Base-by-base conservation (phyloP, 1,139 yeast genomes). In the Fermentozyma sake region DNA sequence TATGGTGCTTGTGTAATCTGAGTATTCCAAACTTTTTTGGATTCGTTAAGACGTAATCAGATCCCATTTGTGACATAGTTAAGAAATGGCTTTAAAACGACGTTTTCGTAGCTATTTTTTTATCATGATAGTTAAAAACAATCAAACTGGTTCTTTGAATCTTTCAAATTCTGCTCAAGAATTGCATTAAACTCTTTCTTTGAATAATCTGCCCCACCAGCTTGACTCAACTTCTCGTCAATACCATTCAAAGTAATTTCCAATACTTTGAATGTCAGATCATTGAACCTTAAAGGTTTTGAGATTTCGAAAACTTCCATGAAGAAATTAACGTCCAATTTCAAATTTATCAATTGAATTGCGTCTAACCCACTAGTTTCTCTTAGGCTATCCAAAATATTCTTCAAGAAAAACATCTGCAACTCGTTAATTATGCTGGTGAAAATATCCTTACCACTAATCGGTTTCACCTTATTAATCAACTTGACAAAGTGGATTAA, bases 401-500 rank as follows among this genome's bases (percentile, higher is more conserved):
- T 52, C 38, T 60, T 58, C 32, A 64, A 42, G 28, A 59, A 59
- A 24, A 50, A 55, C 25, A 53, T 52, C 37, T 67, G 72, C 20
- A 67, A 48, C 31, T 66, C 71, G 32, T 58, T 59, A 4, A 65
- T 50, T 8, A 67, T 57, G 19, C 52, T 57, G 11, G 54, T 45
- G 31, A 66, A 65, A 2, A 63, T 56, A 8, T 56, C 62, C 7
- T 42, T 42, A 12, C 63, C 65, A 1, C 72, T 64, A 9, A 67
- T 54, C 6, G 72, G 73, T 37, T 63, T 64, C 13, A 66, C 54
- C 15, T 52, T 54, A 34, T 65, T 60, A 3, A 65, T 58, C 22
- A 67, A 46, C 36, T 59, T 63, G 11, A 67, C 72, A 37, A 65
- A 63, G 41, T 63, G 70, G 24, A 64, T 50, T 31, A 67, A 50